phyloP scores from a whole-genome alignment of 345 rosid genomes.

The Laguncularia racemosa region DNA sequence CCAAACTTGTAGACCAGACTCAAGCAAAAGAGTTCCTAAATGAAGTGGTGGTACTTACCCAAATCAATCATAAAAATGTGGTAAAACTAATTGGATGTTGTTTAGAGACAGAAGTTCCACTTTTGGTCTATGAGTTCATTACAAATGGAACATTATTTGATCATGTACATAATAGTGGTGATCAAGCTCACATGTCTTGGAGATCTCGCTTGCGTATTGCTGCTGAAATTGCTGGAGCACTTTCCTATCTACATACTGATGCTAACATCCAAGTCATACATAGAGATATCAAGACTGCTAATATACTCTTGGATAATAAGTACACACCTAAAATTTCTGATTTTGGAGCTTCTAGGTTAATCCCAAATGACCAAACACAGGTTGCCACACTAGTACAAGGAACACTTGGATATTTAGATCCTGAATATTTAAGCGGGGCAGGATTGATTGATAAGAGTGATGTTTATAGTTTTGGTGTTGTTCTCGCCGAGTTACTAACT shows the following conservation, averaged over 20 bases:
- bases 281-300: not conserved
- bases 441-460: no score
- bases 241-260: no score
- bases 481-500: constrained; percentile 30
- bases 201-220: no score
- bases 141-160: not conserved
- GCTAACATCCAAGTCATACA: no score
- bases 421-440: not conserved
- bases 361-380: not conserved
- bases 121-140: not conserved
- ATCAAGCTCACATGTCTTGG: no score
- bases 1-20: not conserved
- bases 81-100: not conserved
- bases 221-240: no score
- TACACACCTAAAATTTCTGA: not conserved
- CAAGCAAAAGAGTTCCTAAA: not conserved
- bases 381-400: not conserved
- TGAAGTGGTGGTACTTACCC: not conserved
- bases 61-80: not conserved
- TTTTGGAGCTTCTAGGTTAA: constrained; percentile 1
- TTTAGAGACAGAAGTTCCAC: not conserved
- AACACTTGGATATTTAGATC: not conserved
- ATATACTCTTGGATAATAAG: not conserved
- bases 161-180: not conserved
- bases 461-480: constrained; percentile 31